Percentiles rank a stretch among this genome's conserved stretches.
Conservation (phyloP, 1,139 yeast species). For the Saccharomyces hybrid region DNA sequence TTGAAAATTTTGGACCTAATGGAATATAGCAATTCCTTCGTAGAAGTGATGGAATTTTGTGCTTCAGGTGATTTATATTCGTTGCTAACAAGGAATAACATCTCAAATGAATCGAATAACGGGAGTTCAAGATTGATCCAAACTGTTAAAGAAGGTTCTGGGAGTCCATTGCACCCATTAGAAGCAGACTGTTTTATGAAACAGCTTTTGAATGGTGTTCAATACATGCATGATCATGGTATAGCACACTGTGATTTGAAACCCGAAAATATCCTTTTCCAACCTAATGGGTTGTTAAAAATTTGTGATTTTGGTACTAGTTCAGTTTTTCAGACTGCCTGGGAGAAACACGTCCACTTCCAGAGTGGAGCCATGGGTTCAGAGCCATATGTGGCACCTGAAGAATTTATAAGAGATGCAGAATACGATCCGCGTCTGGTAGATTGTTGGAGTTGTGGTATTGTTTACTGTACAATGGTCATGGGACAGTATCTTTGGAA, state of each 20-base stretch:
- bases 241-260: constrained; percentile 72
- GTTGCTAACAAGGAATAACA: constrained; percentile 29
- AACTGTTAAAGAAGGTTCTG: constrained; percentile 18
- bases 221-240: constrained; percentile 64
- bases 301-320: constrained; percentile 72
- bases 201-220: constrained; percentile 55
- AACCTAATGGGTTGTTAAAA: constrained; percentile 45
- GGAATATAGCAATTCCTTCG: constrained; percentile 51
- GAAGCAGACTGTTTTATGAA: constrained; percentile 67
- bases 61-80: constrained; percentile 65
- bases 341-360: constrained; percentile 50
- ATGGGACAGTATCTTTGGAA: constrained; percentile 48
- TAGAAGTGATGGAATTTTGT: constrained; percentile 73
- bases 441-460: constrained; percentile 66
- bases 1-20: constrained; percentile 62
- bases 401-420: constrained; percentile 39
- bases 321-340: constrained; percentile 63
- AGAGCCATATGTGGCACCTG: constrained; percentile 69
- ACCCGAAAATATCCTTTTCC: constrained; percentile 54
- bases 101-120: background rate
- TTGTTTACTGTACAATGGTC: constrained; percentile 47
- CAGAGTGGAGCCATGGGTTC: constrained; percentile 65
- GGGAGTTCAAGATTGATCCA: background rate
- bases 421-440: constrained; percentile 54
- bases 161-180: constrained; percentile 39